Evolutionary conservation across 208 protist species (phyloP).

Genomic region (Balamuthia mandrillaris): DNA sequence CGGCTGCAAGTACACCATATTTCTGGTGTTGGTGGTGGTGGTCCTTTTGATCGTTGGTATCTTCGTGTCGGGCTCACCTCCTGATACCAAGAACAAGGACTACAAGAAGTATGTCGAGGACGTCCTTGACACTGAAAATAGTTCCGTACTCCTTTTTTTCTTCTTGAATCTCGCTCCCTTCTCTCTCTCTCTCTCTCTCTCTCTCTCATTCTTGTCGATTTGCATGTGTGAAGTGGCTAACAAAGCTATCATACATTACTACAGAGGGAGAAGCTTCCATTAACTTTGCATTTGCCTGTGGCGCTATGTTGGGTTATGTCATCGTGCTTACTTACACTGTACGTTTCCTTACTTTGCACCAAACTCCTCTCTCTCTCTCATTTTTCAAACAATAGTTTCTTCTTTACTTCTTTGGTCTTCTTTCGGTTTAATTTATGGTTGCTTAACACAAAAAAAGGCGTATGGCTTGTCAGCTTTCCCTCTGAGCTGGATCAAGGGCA

Average conservation of each 20-base stretch:
- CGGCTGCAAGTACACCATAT: conserved; percentile 35
- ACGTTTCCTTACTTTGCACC: neutral
- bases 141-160: neutral
- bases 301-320: neutral
- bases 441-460: neutral
- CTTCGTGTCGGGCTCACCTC: conserved; percentile 14
- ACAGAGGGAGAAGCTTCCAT: conserved; percentile 15
- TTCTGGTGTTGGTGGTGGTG: neutral
- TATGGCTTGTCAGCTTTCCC: conserved; percentile 22
- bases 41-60: conserved; percentile 19
- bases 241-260: neutral
- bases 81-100: conserved; percentile 21
- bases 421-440: neutral
- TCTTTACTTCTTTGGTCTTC: neutral
- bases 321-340: conserved; percentile 34
- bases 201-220: neutral
- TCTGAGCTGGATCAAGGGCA: conserved; percentile 30
- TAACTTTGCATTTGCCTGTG: conserved; percentile 34
- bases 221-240: neutral
- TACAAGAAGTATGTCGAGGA: conserved; percentile 37
- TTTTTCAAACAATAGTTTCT: too few relatives aligned
- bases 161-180: neutral
- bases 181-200: neutral
- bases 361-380: neutral
- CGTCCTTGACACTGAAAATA: conserved; percentile 27